These are phyloP conservation scores for Cryphonectria parasitica DNA, from an alignment of 2,329 filamentous ascomycete species.

Conservation along the genomic window DNA sequence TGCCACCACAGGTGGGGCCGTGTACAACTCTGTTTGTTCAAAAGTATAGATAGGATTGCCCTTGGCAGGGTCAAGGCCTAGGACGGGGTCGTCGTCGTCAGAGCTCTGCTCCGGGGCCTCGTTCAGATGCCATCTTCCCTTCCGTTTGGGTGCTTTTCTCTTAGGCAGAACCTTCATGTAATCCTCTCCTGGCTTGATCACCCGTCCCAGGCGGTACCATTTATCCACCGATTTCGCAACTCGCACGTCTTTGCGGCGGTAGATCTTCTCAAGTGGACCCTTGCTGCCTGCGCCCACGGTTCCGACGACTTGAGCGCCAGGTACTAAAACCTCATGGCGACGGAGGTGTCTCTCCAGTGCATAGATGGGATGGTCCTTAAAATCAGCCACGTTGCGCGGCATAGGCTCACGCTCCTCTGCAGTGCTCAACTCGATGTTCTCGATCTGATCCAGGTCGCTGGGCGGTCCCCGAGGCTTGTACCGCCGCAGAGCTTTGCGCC, in stretches of 20 bases:
- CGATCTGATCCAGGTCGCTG: constrained; percentile 78
- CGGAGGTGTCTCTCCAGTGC: constrained; percentile 85
- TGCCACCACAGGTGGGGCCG: constrained; percentile 73
- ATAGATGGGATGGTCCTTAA: constrained; percentile 82
- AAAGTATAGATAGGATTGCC: constrained; percentile 63
- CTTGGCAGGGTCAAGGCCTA: constrained; percentile 46
- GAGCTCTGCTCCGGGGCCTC: constrained; percentile 51
- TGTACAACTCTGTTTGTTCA: constrained; percentile 73
- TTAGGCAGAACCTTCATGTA: constrained; percentile 75
- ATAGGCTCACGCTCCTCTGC: constrained; percentile 78
- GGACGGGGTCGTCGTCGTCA: constrained; percentile 48
- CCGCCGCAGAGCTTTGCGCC: constrained; percentile 53
- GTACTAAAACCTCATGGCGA: constrained; percentile 80
- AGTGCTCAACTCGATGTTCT: constrained; percentile 74
- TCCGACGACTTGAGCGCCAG: constrained; percentile 71
- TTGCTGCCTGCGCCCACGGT: constrained; percentile 73
- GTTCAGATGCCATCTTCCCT: constrained; percentile 23
- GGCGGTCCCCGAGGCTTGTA: constrained; percentile 40
- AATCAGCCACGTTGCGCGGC: constrained; percentile 84
- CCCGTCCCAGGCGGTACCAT: constrained; percentile 87
- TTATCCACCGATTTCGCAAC: constrained; percentile 78
- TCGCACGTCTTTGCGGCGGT: constrained; percentile 79
- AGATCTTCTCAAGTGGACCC: constrained; percentile 74
- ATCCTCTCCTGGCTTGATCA: constrained; percentile 77
- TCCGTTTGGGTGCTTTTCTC: constrained; percentile 41